Evolutionary conservation across 257 asterid species (phyloP).

Genomic region (Fraxinus americana): DNA sequence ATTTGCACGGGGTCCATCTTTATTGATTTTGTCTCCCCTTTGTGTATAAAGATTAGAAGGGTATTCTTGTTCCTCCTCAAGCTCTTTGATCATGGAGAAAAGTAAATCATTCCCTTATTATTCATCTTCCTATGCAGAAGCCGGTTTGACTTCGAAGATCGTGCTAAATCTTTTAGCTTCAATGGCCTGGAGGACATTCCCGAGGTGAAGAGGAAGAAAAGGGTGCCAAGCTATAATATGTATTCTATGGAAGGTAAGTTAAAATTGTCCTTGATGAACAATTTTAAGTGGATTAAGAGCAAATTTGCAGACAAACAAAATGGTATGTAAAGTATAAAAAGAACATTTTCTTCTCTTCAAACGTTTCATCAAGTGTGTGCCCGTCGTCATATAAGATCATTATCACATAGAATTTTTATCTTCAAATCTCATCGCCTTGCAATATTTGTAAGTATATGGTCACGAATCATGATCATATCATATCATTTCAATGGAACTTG

Average conservation of each 20-base stretch:
- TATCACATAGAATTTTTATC: too few species aligned
- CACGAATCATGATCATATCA: too few species aligned
- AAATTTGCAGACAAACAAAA: constrained; percentile 56
- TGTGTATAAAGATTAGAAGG: constrained; percentile 22
- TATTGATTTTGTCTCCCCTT: constrained; percentile 8
- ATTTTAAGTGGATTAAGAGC: constrained; percentile 92
- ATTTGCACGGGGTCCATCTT: constrained; percentile 40
- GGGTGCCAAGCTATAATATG: constrained; percentile 82
- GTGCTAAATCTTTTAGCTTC: constrained; percentile 74
- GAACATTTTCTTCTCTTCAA: background rate
- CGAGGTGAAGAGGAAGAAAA: constrained; percentile 75
- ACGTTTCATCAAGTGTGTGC: background rate
- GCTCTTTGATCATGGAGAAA: constrained; percentile 59
- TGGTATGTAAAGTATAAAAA: constrained; percentile 17
- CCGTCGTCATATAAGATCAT: too few species aligned
- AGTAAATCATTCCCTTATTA: constrained; percentile 70
- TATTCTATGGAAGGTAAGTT: constrained; percentile 85
- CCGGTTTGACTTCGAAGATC: constrained; percentile 72
- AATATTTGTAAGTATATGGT: too few species aligned
- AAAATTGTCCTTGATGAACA: constrained; percentile 68
- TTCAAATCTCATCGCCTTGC: too few species aligned
- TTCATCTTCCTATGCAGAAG: constrained; percentile 75
- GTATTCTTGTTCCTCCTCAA: constrained; percentile 2
- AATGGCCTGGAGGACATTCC: constrained; percentile 78
- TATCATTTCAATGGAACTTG: too few species aligned